A percentile compares a stretch with the other conserved stretches of the same genome.
Evolutionary conservation across 768 basidiomycete genomes (phyloP).

Genomic region (Tulasnella calospora): DNA sequence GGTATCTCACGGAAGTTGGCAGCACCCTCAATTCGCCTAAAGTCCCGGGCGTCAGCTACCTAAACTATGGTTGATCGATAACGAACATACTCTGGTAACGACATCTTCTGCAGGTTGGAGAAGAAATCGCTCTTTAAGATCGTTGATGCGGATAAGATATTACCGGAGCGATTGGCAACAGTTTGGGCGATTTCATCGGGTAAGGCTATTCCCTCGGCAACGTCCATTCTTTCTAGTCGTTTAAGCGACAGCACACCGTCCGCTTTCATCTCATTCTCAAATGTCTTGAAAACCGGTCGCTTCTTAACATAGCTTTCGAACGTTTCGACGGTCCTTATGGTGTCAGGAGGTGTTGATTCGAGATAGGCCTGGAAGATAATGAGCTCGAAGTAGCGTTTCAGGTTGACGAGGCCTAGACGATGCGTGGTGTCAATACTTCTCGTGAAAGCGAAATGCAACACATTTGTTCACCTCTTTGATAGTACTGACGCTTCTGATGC

Average conservation of each 20-base stretch:
- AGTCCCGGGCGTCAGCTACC: background rate
- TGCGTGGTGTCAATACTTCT: background rate
- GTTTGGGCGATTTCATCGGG: constrained; percentile 88
- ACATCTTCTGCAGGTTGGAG: constrained; percentile 92
- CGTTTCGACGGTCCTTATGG: constrained; percentile 63
- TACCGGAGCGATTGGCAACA: constrained; percentile 77
- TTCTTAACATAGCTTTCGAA: constrained; percentile 80
- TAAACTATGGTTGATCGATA: background rate
- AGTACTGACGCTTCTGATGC: constrained; percentile 56
- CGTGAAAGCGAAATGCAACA: background rate
- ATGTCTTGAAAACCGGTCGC: constrained; percentile 94
- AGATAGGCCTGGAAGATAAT: constrained; percentile 88
- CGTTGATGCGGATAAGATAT: constrained; percentile 82
- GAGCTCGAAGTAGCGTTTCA: constrained; percentile 79
- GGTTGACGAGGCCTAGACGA: constrained; percentile 62
- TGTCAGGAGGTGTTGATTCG: constrained; percentile 74
- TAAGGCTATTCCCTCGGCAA: constrained; percentile 63
- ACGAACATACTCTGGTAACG: constrained; percentile 74
- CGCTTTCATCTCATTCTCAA: constrained; percentile 79
- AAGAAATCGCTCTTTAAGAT: constrained; percentile 97
- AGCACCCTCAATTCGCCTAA: constrained; percentile 76
- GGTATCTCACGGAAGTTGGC: constrained; percentile 88
- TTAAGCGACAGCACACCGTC: constrained; percentile 76
- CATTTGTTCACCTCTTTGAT: constrained; percentile 58
- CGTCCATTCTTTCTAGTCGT: constrained; percentile 69